Conservation (phyloP, 2,329 filamentous ascomycete genomes). For the Chaetomiaceae sp. region DNA sequence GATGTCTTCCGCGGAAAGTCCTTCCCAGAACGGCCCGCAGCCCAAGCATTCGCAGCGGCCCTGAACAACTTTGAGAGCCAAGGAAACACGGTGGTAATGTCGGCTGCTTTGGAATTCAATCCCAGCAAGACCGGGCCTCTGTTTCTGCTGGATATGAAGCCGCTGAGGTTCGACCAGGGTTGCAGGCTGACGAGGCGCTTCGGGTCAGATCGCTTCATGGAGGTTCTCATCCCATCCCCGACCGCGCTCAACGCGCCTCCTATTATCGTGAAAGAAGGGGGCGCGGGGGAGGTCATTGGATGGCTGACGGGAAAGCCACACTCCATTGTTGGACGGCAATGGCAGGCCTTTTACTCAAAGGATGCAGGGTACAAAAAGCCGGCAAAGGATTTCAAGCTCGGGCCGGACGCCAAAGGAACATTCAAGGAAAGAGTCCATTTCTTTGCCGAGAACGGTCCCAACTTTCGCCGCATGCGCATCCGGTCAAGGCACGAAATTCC, state of each 20-base stretch:
- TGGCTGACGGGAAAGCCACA: slow-evolving; percentile 41
- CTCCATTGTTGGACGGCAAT: slow-evolving; percentile 42
- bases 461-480: slow-evolving; percentile 31
- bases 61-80: slow-evolving; percentile 34
- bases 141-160: slow-evolving; percentile 44
- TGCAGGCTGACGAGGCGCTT: slow-evolving; percentile 52
- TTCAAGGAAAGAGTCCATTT: slow-evolving; percentile 44
- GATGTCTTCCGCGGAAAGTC: slow-evolving; percentile 39
- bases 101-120: slow-evolving; percentile 38
- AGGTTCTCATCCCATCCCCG: slow-evolving; percentile 47
- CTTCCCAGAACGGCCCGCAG: slow-evolving; percentile 44
- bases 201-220: slow-evolving; percentile 54
- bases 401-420: slow-evolving; percentile 28
- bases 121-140: slow-evolving; percentile 34
- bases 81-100: slow-evolving; percentile 39
- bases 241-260: slow-evolving; percentile 28
- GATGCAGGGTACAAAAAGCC: slow-evolving; percentile 36
- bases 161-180: slow-evolving; percentile 44
- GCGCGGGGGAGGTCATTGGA: slow-evolving; percentile 32
- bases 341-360: slow-evolving; percentile 45
- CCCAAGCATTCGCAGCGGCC: slow-evolving; percentile 43
- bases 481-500: slow-evolving; percentile 20
- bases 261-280: slow-evolving; percentile 31
- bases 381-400: slow-evolving; percentile 31
- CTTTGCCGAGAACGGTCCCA: slow-evolving; percentile 50